phyloP scores from a whole-genome alignment of 352 stramenopile genomes.

The Thalassiosira pacifica region DNA sequence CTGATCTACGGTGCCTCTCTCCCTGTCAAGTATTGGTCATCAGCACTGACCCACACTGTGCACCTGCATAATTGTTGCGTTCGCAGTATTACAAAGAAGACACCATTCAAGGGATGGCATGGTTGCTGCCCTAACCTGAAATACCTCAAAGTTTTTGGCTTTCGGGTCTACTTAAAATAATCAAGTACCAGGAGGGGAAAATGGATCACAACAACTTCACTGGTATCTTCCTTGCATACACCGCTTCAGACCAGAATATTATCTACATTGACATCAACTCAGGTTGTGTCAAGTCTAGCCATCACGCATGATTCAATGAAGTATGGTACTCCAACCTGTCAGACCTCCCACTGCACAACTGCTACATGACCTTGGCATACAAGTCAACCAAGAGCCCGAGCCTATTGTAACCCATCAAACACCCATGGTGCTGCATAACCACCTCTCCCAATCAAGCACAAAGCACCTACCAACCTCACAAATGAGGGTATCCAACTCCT shows the following conservation, averaged over 20 bases:
- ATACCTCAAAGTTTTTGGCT: conserved; percentile 28
- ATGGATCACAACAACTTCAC: conserved; percentile 40
- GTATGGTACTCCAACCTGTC: conserved; percentile 39
- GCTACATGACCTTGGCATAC: conserved; percentile 24
- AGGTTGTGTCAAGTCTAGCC: conserved; percentile 21
- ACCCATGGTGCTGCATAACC: too few relatives aligned
- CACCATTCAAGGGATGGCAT: conserved; percentile 37
- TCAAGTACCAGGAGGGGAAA: conserved; percentile 22
- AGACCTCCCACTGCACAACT: conserved; percentile 32
- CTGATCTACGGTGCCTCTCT: conserved; percentile 32
- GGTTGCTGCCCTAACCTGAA: conserved; percentile 25
- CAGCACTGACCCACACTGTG: conserved; percentile 19
- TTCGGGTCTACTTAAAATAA: conserved; percentile 41
- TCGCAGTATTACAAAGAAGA: background rate
- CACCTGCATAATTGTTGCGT: conserved; percentile 36
- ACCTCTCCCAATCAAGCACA: too few relatives aligned
- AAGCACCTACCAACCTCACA: too few relatives aligned
- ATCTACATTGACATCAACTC: conserved; percentile 30
- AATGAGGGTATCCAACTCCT: too few relatives aligned
- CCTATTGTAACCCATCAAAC: background rate
- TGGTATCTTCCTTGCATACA: conserved; percentile 44
- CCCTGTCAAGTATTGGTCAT: conserved; percentile 42
- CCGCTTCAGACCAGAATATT: conserved; percentile 41
- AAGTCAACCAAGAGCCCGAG: too few relatives aligned
- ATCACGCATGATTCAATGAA: conserved; percentile 46